Base-by-base conservation (phyloP, 768 basidiomycete genomes). In the Glaciozyma martinii region DNA sequence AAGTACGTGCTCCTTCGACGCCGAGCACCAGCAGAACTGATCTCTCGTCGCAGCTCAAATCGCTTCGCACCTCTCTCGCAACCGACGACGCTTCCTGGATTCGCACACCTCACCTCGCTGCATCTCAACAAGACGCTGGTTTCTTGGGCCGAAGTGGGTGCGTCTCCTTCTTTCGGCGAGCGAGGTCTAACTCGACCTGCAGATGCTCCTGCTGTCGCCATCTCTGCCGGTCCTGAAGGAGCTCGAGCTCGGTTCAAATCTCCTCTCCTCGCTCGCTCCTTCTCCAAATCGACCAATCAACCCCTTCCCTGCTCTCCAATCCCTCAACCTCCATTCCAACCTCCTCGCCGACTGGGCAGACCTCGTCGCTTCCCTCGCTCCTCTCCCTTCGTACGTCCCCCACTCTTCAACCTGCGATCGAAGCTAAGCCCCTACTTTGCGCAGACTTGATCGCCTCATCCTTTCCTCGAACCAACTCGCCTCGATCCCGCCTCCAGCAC, bases 311-410 rank as follows among this genome's bases (percentile, higher is more conserved):
- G 63, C 33, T 10, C 61, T 89, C 53, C 75, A 79, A 56, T 77
- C 77, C 40, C 73, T 90, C 62, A 90, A 90, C 76, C 77, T 91
- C 47, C 88, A 89, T 72, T 79, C 80, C 62, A 91, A 91, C 78
- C 60, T 76, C 29, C 80, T 86, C 58, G 68, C 72, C 15, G 78
- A 84, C 71, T 90, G 88, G 87, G 15, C 10, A 0, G 62, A 52
- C 9, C n/a, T 72, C 12, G 55, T 67, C 1, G 32, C 47, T 12
- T 60, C 63, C 21, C 29, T 72, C 1, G 56, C 56, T 42, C 7
- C 6, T 8, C 29, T 74, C 3, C 60, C 65, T 10, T 61, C 27
- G 74, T 74, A 27, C 59, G 67, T 46, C 32, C 23, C 15, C 2
- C 37, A 42, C 10, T 19, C 18, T 19, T 7, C 23, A 42, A 15